Conservation (phyloP, 306 rosid genomes). For the Cicer arietinum region DNA sequence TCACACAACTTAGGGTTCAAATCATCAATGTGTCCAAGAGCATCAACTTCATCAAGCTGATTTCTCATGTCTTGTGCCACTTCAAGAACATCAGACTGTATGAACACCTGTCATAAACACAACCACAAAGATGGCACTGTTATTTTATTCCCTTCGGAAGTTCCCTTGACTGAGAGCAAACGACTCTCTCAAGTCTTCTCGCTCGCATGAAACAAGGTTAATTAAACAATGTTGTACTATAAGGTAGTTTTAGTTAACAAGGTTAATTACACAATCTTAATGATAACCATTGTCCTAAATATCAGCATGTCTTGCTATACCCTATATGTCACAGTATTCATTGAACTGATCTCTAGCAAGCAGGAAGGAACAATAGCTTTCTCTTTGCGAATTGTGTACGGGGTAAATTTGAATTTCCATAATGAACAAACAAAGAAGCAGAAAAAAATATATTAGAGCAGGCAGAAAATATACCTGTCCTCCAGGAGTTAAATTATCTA, state of each 20-base stretch:
- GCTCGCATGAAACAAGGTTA: not conserved
- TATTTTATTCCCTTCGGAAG: not conserved
- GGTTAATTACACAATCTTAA: constrained; percentile 11
- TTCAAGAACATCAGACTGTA: constrained; percentile 78
- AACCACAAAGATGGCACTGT: not conserved
- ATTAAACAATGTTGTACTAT: not conserved
- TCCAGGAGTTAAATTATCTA: constrained; percentile 58
- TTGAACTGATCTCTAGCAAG: too few species aligned
- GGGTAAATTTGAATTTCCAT: too few species aligned
- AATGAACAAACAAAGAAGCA: not conserved
- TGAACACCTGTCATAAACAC: constrained; percentile 62
- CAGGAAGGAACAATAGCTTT: too few species aligned
- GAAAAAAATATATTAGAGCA: constrained; percentile 13
- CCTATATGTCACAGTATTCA: too few species aligned
- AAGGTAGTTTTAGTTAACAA: constrained; percentile 1
- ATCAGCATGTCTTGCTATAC: too few species aligned
- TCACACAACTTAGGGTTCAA: constrained; percentile 58
- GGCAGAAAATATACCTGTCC: constrained; percentile 68
- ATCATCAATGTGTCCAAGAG: constrained; percentile 55
- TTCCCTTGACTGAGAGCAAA: not conserved
- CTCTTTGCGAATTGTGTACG: too few species aligned
- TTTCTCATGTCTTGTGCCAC: constrained; percentile 79
- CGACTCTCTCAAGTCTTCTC: not conserved
- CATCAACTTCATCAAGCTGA: constrained; percentile 64
- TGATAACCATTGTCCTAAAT: not conserved